Evolutionary conservation across 164 flowering plant species (phyloP).

Genomic region (Warburgia ugandensis): DNA sequence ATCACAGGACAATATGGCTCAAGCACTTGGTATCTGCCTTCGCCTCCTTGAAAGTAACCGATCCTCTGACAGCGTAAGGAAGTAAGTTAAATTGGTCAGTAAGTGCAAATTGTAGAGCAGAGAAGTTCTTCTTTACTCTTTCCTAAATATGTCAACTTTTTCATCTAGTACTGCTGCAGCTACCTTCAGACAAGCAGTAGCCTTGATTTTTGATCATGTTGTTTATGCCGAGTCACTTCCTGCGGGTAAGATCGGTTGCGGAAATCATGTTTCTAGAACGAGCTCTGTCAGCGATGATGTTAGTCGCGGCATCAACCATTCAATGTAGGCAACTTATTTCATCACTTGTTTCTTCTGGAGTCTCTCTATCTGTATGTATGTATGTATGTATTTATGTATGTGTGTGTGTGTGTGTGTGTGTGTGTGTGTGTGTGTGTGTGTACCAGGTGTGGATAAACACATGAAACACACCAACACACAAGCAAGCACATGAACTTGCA

Average conservation of each 20-base stretch:
- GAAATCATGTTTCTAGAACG: conserved; percentile 55
- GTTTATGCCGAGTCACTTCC: conserved; percentile 80
- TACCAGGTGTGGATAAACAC: too few relatives aligned
- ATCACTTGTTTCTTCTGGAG: neutral
- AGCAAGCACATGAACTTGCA: too few relatives aligned
- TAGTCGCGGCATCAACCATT: conserved; percentile 59
- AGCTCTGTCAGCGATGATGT: conserved; percentile 76
- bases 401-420: too few relatives aligned
- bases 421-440: too few relatives aligned
- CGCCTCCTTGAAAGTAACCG: conserved; percentile 80
- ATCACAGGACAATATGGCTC: conserved; percentile 76
- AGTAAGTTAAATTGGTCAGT: conserved; percentile 43
- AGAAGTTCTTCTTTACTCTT: neutral
- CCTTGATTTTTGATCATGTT: conserved; percentile 90
- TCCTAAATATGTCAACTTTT: conserved; percentile 12
- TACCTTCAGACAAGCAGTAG: conserved; percentile 97
- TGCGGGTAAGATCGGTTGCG: conserved; percentile 48
- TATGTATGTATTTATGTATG: too few relatives aligned
- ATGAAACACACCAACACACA: too few relatives aligned
- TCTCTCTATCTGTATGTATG: too few relatives aligned
- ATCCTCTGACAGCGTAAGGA: conserved; percentile 86
- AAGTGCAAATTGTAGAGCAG: neutral
- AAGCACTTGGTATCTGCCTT: conserved; percentile 84
- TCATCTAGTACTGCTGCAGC: conserved; percentile 92
- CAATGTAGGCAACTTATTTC: conserved; percentile 47